Conservation (phyloP, 2,329 filamentous ascomycete genomes). For the Pochonia chlamydosporia region DNA sequence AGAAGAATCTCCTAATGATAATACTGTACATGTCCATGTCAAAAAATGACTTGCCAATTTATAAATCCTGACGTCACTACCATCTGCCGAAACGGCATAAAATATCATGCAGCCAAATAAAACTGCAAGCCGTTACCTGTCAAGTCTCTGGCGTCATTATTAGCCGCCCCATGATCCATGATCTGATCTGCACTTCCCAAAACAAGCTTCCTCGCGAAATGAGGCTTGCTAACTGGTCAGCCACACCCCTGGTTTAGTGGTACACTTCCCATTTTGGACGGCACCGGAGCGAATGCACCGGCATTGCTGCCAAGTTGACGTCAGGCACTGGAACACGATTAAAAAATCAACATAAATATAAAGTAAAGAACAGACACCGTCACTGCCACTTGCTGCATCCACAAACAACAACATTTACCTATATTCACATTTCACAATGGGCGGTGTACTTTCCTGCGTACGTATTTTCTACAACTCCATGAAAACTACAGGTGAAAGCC, state of each 20-base stretch:
- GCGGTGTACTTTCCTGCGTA: conserved; percentile 81
- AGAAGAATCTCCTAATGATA: no score
- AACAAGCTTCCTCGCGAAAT: conserved; percentile 1
- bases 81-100: no score
- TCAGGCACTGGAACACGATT: conserved; percentile 2
- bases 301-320: no score
- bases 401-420: neutral
- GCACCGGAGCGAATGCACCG: conserved; percentile 2
- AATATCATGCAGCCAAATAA: no score
- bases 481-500: no score
- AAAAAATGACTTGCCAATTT: no score
- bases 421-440: conserved; percentile 51
- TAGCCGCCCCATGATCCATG: neutral
- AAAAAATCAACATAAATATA: conserved; percentile 1
- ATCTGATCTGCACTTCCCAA: neutral
- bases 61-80: no score
- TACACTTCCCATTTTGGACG: neutral
- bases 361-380: no score
- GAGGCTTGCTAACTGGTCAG: neutral
- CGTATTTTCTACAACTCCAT: conserved; percentile 34
- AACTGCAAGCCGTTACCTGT: neutral
- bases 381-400: no score
- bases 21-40: no score
- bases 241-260: neutral
- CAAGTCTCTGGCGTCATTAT: conserved; percentile 2